Percentiles rank a stretch among this genome's conserved stretches.
These are phyloP conservation scores for Camellia oleifera DNA, from an alignment of 179 eudicot genomes.

Conservation along the genomic window DNA sequence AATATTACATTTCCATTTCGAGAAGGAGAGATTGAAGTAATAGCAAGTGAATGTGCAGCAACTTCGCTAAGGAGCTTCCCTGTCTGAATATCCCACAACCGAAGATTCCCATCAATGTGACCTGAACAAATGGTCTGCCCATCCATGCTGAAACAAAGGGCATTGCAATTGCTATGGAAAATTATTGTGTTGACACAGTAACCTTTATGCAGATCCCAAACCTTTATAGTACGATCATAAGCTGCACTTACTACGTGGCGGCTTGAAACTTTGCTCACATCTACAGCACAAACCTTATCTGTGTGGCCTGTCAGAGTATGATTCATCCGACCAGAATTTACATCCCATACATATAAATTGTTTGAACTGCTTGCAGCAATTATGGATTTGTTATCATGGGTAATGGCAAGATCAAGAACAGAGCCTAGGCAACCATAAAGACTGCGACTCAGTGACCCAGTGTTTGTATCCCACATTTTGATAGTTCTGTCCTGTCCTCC, in stretches of 20 bases:
- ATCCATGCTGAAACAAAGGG: constrained; percentile 69
- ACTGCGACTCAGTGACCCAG: constrained; percentile 50
- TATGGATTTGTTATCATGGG: constrained; percentile 73
- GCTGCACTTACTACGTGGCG: constrained; percentile 81
- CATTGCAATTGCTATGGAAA: constrained; percentile 84
- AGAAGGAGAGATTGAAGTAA: constrained; percentile 76
- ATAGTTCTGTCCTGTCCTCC: constrained; percentile 88
- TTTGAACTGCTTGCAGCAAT: constrained; percentile 91
- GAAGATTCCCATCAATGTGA: constrained; percentile 83
- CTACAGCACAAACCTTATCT: constrained; percentile 93
- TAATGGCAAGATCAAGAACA: constrained; percentile 74
- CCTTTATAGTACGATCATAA: constrained; percentile 84
- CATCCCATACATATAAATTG: constrained; percentile 82
- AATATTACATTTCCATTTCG: constrained; percentile 70
- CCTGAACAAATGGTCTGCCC: constrained; percentile 89
- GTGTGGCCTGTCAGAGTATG: constrained; percentile 92
- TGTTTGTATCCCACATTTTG: constrained; percentile 85
- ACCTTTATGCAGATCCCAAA: constrained; percentile 90
- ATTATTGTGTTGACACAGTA: constrained; percentile 76
- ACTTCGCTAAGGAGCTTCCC: constrained; percentile 85
- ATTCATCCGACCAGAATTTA: constrained; percentile 60
- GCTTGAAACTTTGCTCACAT: constrained; percentile 78
- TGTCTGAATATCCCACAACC: constrained; percentile 83
- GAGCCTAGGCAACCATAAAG: constrained; percentile 79
- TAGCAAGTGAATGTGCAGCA: constrained; percentile 77